phyloP scores from a whole-genome alignment of 1,284 basidiomycete species.

The Rhodotorula sp. region DNA sequence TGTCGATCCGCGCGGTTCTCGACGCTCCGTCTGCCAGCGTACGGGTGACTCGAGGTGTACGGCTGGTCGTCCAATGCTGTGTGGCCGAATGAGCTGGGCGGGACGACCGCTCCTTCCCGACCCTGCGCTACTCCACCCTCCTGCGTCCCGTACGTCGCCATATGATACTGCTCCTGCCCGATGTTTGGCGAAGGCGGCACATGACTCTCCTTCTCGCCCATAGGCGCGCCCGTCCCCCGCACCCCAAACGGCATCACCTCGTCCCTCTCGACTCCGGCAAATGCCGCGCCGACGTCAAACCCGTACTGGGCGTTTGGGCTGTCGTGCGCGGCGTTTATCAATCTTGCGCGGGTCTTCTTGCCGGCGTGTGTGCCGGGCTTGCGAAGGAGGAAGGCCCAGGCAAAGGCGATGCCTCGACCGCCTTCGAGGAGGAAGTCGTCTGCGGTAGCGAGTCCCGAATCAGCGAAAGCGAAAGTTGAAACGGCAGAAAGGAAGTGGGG shows the following conservation, averaged over 20 bases:
- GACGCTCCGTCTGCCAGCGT: too few relatives aligned
- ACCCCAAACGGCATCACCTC: not conserved
- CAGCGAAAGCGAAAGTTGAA: not conserved
- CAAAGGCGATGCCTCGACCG: conserved; percentile 62
- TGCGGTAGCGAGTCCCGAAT: conserved; percentile 41
- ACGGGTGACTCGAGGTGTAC: too few relatives aligned
- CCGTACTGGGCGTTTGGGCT: conserved; percentile 4
- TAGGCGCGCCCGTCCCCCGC: not conserved
- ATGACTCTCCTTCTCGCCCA: not conserved
- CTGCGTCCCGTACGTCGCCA: not conserved
- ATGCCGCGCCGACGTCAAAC: conserved; percentile 8
- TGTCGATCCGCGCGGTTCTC: too few relatives aligned
- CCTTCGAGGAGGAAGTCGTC: conserved; percentile 69
- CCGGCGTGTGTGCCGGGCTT: conserved; percentile 55
- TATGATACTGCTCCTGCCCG: not conserved
- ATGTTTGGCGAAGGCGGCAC: too few relatives aligned
- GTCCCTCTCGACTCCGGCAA: conserved; percentile 1
- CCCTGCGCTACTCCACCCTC: too few relatives aligned
- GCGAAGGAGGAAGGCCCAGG: conserved; percentile 56
- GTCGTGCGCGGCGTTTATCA: not conserved
- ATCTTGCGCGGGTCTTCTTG: not conserved
- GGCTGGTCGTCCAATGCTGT: too few relatives aligned
- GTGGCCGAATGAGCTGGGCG: too few relatives aligned
- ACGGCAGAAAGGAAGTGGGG: too few relatives aligned
- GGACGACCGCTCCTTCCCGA: too few relatives aligned